phyloP scores from a whole-genome alignment of 2,329 filamentous ascomycete species.

The Ceratocystis colombiana region DNA sequence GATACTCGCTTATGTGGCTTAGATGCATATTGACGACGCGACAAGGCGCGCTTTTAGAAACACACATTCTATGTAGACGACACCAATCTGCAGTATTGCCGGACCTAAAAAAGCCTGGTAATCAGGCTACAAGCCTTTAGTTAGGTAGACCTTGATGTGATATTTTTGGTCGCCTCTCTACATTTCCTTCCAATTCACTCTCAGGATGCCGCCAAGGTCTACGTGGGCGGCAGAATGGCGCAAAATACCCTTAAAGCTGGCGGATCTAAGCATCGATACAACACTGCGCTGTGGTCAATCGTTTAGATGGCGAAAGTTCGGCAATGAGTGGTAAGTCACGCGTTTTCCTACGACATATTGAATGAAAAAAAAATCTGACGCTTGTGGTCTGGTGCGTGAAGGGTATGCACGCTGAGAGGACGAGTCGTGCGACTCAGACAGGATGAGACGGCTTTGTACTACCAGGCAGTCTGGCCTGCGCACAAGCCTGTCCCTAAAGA shows the following conservation, averaged over 20 bases:
- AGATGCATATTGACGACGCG: constrained; percentile 21
- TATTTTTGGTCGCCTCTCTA: constrained; percentile 8
- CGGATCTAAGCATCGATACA: constrained; percentile 88
- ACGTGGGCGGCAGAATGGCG: constrained; percentile 47
- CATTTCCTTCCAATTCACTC: constrained; percentile 9
- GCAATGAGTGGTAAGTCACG: constrained; percentile 63
- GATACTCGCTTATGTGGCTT: constrained; percentile 17
- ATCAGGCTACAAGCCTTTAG: constrained; percentile 1
- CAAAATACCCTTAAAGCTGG: constrained; percentile 69
- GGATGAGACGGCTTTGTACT: constrained; percentile 68
- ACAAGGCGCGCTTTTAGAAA: constrained; percentile 13
- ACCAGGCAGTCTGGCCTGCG: constrained; percentile 56
- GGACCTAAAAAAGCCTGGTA: constrained; percentile 5
- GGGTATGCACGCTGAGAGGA: constrained; percentile 74
- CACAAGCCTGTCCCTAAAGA: constrained; percentile 24
- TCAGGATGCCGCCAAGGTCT: constrained; percentile 19
- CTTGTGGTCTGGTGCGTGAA: constrained; percentile 30
- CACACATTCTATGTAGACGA: background rate
- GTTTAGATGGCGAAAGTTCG: constrained; percentile 84
- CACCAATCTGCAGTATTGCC: background rate
- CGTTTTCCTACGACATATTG: background rate
- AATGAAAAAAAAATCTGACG: constrained; percentile 10
- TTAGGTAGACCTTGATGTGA: constrained; percentile 12
- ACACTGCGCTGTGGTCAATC: constrained; percentile 91
- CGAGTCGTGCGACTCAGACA: constrained; percentile 78